phyloP scores from a whole-genome alignment of 306 rosid species.

The Cicer chorassanicum region DNA sequence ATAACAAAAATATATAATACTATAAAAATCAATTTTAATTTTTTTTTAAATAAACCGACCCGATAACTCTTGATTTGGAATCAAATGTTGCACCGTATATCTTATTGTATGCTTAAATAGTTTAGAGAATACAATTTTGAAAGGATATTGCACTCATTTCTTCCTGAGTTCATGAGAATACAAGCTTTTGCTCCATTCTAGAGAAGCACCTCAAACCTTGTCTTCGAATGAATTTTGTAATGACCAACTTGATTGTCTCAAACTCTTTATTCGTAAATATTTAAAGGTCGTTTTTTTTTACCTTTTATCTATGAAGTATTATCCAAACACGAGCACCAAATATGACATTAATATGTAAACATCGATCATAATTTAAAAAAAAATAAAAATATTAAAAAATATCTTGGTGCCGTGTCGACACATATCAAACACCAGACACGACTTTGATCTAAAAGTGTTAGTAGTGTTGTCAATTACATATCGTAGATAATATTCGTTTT shows the following conservation, averaged over 20 bases:
- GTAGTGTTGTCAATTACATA: no score
- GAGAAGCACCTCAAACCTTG: slow-evolving; percentile 77
- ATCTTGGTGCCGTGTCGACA: no score
- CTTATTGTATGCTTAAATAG: slow-evolving; percentile 13
- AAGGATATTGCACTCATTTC: slow-evolving; percentile 37
- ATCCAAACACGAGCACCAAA: no score
- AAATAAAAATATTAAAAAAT: no score
- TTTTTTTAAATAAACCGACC: no score
- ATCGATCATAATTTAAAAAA: no score
- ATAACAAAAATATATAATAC: no score
- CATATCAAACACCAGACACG: no score
- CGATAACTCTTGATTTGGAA: background rate
- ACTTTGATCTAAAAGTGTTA: no score
- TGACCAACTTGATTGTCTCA: slow-evolving; percentile 62
- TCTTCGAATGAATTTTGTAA: slow-evolving; percentile 73
- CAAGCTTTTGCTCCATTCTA: slow-evolving; percentile 57
- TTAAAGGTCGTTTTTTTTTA: slow-evolving; percentile 64
- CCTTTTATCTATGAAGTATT: background rate
- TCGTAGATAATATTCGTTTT: no score
- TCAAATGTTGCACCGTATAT: background rate
- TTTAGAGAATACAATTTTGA: slow-evolving; percentile 21
- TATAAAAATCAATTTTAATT: no score
- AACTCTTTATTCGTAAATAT: slow-evolving; percentile 68
- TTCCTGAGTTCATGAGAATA: slow-evolving; percentile 69
- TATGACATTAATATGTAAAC: no score